These are phyloP conservation scores for Penicillium aurantiogriseum DNA, from an alignment of 2,329 filamentous ascomycete species.

Conservation along the genomic window DNA sequence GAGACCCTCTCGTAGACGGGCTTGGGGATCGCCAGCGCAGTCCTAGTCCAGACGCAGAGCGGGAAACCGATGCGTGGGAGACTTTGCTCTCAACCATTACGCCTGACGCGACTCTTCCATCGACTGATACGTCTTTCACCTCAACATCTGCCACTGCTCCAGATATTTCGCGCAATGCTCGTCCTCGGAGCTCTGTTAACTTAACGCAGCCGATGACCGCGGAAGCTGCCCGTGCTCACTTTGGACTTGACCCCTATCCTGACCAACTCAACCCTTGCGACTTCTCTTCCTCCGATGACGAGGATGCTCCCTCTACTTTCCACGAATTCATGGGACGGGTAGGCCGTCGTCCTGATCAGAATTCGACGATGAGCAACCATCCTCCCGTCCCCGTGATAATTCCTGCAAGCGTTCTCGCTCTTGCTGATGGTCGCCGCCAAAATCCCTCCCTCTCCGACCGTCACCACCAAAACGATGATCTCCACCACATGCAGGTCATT, in stretches of 20 bases:
- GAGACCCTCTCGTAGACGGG: constrained; percentile 57
- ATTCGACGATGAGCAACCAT: constrained; percentile 35
- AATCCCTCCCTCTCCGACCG: constrained; percentile 27
- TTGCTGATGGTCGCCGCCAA: background rate
- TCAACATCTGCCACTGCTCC: constrained; percentile 48
- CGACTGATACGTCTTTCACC: constrained; percentile 77
- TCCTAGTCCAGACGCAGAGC: constrained; percentile 60
- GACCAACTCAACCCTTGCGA: constrained; percentile 41
- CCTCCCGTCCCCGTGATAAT: constrained; percentile 24
- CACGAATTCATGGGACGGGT: constrained; percentile 10
- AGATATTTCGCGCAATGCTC: constrained; percentile 25
- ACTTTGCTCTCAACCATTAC: constrained; percentile 76
- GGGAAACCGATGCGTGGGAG: constrained; percentile 67
- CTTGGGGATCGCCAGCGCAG: constrained; percentile 83
- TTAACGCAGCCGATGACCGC: constrained; percentile 38
- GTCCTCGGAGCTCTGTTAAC: constrained; percentile 38
- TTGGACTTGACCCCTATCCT: constrained; percentile 36
- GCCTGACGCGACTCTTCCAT: constrained; percentile 77
- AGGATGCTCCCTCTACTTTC: constrained; percentile 25
- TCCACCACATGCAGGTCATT: constrained; percentile 69
- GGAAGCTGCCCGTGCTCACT: constrained; percentile 21
- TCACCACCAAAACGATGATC: constrained; percentile 34
- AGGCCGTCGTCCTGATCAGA: constrained; percentile 25
- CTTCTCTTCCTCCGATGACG: constrained; percentile 35
- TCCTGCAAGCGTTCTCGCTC: background rate